These are phyloP conservation scores for Garcia nutans DNA, from an alignment of 345 rosid genomes.

Conservation along the genomic window DNA sequence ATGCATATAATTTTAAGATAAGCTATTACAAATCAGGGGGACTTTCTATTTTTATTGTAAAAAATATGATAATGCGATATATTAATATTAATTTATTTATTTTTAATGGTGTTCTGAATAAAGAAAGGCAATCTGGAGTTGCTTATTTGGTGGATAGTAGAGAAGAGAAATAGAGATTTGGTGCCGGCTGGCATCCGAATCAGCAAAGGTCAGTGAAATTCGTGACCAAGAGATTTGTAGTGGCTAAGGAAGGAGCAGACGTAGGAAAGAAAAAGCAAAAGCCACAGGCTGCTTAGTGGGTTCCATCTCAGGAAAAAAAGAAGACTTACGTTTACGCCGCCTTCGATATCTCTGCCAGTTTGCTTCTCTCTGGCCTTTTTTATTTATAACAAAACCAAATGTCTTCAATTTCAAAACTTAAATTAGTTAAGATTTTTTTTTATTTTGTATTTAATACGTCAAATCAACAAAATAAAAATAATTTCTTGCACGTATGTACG, in stretches of 20 bases:
- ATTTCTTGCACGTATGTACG: no score
- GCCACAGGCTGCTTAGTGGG: slow-evolving; percentile 1
- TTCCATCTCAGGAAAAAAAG: slow-evolving; percentile 5
- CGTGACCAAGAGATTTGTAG: slow-evolving; percentile 24
- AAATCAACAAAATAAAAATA: no score
- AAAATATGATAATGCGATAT: no score
- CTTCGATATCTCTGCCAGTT: slow-evolving; percentile 38
- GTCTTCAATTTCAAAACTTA: no score
- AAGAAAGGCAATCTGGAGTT: background rate
- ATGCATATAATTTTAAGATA: no score
- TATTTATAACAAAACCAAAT: no score
- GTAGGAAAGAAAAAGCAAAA: slow-evolving; percentile 18
- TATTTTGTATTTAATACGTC: no score
- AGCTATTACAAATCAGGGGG: no score
- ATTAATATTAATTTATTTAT: no score
- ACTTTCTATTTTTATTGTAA: no score
- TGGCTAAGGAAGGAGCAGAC: slow-evolving; percentile 40
- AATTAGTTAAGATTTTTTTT: no score
- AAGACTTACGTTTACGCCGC: slow-evolving; percentile 42
- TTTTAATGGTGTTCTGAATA: no score
- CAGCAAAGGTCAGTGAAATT: slow-evolving; percentile 22
- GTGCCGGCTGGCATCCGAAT: slow-evolving; percentile 48
- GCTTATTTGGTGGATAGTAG: background rate
- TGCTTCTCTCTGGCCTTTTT: background rate
- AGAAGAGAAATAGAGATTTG: background rate